Evolutionary conservation across 495 filamentous ascomycete species (phyloP), one percentile per base, ranked within the genome.

Genomic region (Penicillium alfredii): DNA sequence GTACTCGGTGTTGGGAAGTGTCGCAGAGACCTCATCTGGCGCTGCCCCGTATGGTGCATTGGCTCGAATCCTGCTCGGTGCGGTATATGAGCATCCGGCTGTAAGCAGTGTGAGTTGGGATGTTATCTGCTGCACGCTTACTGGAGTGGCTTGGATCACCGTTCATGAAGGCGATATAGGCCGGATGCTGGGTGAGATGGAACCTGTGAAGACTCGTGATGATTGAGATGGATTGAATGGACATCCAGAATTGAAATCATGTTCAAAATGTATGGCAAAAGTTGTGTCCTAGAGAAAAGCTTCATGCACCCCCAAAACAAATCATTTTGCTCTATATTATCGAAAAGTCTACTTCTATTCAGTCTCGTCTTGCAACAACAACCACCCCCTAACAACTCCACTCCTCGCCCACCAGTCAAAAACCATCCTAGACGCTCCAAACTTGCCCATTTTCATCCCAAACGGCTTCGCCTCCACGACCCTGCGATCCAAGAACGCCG

Each of bases 351-450:
- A 6, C 25, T 37, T 12, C 25, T 43, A 51, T 19, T 44, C n/a
- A n/a, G n/a, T n/a, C 14, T 29, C 28, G 44, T 24, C 48, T 63
- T 4, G 69, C 71, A 46, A 73, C 60, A 35, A 74, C 56, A 44
- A 73, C 57, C 49, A 57, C 40, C 1, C 64, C 35, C 57, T 63
- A 0, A 73, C 53, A 37, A 68, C 37, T 3, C 61, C 57, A 37
- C 44, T 61, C 33, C 38, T 49, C 2, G 53, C 66, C 67, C 69
- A 73, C 71, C 71, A 73, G 6, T 33, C 44, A 47, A 71, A 74
- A 12, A 68, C 41, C 34, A 30, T 42, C 17, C 37, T 52, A 3
- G 69, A 64, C 1, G 38, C 55, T 8, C 39, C 33, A 27, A 56
- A 71, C 37, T 58, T 58, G 1, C 68, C 63, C 37, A 72, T 30